Conservation (phyloP, 257 asterid species). For the Salvia splendens region DNA sequence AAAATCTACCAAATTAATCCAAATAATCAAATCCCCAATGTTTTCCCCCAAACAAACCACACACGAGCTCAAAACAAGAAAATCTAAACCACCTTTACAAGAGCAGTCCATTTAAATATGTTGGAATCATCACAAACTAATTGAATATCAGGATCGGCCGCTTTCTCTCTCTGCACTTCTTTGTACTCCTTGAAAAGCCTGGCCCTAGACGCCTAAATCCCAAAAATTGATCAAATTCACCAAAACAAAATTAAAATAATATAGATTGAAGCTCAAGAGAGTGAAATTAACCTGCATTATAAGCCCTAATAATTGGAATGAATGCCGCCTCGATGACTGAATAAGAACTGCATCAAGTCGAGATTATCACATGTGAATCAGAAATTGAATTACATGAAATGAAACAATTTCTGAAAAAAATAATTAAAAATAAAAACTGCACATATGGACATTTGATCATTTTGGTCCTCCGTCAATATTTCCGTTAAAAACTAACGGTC, state of each 20-base stretch:
- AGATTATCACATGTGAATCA: not conserved
- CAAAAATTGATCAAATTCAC: conserved; percentile 6
- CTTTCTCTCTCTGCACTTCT: conserved; percentile 94
- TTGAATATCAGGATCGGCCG: conserved; percentile 95
- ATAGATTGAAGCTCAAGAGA: not conserved
- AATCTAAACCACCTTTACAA: conserved; percentile 55
- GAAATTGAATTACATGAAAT: not conserved
- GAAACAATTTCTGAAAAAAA: too few species aligned
- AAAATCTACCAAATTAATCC: conserved; percentile 24
- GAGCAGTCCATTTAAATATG: conserved; percentile 97
- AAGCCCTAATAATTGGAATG: conserved; percentile 25
- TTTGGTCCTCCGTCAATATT: too few species aligned
- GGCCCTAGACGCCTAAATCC: conserved; percentile 82
- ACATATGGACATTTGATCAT: too few species aligned
- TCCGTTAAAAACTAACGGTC: too few species aligned
- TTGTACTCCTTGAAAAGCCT: conserved; percentile 95
- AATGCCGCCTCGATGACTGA: conserved; percentile 12
- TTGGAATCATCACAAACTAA: conserved; percentile 89
- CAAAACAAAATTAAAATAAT: not conserved
- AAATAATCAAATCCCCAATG: conserved; percentile 1
- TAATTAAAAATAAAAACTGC: too few species aligned
- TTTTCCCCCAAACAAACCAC: not conserved
- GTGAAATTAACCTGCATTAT: conserved; percentile 43
- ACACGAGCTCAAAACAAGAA: not conserved
- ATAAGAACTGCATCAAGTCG: conserved; percentile 31